Percentiles rank a stretch among this genome's conserved stretches.
These are phyloP conservation scores for Didymella arachidicola DNA, from an alignment of 2,329 filamentous ascomycete genomes.

Conservation along the genomic window DNA sequence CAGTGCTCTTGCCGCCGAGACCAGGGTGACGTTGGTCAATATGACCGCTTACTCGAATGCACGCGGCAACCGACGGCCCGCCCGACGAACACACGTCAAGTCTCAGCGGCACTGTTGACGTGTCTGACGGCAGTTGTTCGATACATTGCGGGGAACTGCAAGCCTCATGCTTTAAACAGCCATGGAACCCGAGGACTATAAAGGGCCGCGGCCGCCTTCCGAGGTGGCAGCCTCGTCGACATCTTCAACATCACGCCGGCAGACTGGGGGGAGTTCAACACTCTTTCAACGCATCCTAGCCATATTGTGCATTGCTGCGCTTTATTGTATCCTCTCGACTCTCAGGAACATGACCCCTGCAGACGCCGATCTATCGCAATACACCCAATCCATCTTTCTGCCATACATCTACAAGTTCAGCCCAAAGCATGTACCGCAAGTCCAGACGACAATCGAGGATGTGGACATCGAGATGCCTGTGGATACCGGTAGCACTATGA, in stretches of 20 bases:
- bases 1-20: background rate
- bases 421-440: conserved; percentile 35
- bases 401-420: conserved; percentile 43
- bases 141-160: conserved; percentile 19
- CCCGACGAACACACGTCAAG: conserved; percentile 9
- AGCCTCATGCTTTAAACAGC: conserved; percentile 28
- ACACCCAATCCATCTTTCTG: conserved; percentile 42
- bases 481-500: conserved; percentile 48
- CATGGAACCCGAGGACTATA: conserved; percentile 32
- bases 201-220: conserved; percentile 18
- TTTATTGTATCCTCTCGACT: conserved; percentile 18
- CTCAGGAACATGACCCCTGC: conserved; percentile 21
- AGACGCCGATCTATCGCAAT: conserved; percentile 20
- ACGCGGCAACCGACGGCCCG: conserved; percentile 4
- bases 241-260: conserved; percentile 28
- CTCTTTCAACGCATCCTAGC: conserved; percentile 25
- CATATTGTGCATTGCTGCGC: conserved; percentile 8
- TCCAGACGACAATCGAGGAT: conserved; percentile 40
- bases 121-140: conserved; percentile 16
- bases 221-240: conserved; percentile 9
- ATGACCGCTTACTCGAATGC: background rate
- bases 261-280: conserved; percentile 31
- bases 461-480: conserved; percentile 44
- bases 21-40: conserved; percentile 6
- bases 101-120: conserved; percentile 24